A percentile compares a stretch with the other conserved stretches of the same genome.
These are phyloP conservation scores for Arabidopsis arenosa DNA, from an alignment of 345 rosid genomes.

Conservation along the genomic window DNA sequence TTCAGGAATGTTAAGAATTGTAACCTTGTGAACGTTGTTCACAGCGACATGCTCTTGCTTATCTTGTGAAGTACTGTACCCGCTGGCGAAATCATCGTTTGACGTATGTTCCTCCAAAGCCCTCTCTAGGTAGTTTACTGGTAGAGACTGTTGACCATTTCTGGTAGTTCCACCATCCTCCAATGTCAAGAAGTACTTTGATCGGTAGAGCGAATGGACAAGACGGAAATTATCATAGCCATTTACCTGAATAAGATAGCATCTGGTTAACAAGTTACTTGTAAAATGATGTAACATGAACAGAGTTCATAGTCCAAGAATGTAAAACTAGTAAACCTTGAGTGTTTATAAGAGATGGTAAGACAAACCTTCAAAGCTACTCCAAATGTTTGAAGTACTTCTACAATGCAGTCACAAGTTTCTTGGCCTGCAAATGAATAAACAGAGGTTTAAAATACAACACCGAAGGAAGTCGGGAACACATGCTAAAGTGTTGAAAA, in stretches of 20 bases:
- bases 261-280: slow-evolving; percentile 11
- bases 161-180: slow-evolving; percentile 36
- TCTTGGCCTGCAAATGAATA: slow-evolving; percentile 53
- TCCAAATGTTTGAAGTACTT: slow-evolving; percentile 85
- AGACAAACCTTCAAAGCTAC: slow-evolving; percentile 74
- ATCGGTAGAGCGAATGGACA: slow-evolving; percentile 78
- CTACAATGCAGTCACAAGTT: slow-evolving; percentile 51
- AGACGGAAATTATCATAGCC: slow-evolving; percentile 67
- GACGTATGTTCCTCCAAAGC: slow-evolving; percentile 46
- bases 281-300: background rate
- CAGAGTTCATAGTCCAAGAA: background rate
- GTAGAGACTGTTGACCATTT: slow-evolving; percentile 48
- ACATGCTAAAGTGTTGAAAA: background rate
- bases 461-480: slow-evolving; percentile 7
- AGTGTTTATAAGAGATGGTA: slow-evolving; percentile 10
- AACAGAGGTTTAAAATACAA: slow-evolving; percentile 18
- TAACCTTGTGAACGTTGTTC: slow-evolving; percentile 70
- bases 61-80: slow-evolving; percentile 42
- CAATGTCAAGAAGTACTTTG: slow-evolving; percentile 77
- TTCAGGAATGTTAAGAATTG: slow-evolving; percentile 89
- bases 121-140: slow-evolving; percentile 46
- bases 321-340: slow-evolving; percentile 1
- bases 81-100: slow-evolving; percentile 38
- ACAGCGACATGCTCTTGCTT: slow-evolving; percentile 32
- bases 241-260: slow-evolving; percentile 63